These are phyloP conservation scores for Sphagnum contortum DNA, from an alignment of 225 moss, liverwort and hornwort genomes.

Conservation along the genomic window DNA sequence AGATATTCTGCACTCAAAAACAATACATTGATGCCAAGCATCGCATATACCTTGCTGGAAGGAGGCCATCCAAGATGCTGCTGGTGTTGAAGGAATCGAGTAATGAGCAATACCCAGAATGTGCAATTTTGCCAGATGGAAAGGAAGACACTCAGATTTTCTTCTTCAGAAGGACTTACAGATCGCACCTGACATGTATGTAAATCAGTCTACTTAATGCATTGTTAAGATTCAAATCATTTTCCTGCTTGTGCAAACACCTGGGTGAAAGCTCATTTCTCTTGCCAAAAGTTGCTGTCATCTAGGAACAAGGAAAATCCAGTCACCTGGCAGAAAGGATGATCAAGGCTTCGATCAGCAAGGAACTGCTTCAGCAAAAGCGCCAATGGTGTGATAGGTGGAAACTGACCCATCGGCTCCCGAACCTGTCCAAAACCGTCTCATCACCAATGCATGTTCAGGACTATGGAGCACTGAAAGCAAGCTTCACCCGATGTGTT, in stretches of 20 bases:
- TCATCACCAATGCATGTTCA: background rate
- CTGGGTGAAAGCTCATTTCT: too few relatives aligned
- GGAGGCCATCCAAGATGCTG: conserved; percentile 64
- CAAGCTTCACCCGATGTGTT: background rate
- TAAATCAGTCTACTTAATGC: too few relatives aligned
- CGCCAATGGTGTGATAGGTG: conserved; percentile 72
- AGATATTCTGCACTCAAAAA: too few relatives aligned
- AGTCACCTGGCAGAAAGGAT: conserved; percentile 73
- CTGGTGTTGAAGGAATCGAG: conserved; percentile 80
- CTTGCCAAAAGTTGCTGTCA: background rate
- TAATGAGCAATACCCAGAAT: conserved; percentile 60
- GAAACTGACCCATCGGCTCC: conserved; percentile 78
- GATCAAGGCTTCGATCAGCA: conserved; percentile 79
- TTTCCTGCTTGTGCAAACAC: too few relatives aligned
- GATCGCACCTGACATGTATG: too few relatives aligned
- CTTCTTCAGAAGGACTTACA: background rate
- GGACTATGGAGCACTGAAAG: background rate
- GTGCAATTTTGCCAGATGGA: background rate
- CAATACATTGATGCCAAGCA: too few relatives aligned
- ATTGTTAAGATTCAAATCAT: too few relatives aligned
- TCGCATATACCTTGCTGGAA: conserved; percentile 41
- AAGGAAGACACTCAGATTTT: background rate
- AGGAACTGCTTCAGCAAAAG: conserved; percentile 85
- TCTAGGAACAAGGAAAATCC: conserved; percentile 1
- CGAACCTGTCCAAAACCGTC: conserved; percentile 48